Conservation (phyloP, 441 rosid genomes). For the Breynia disticha region DNA sequence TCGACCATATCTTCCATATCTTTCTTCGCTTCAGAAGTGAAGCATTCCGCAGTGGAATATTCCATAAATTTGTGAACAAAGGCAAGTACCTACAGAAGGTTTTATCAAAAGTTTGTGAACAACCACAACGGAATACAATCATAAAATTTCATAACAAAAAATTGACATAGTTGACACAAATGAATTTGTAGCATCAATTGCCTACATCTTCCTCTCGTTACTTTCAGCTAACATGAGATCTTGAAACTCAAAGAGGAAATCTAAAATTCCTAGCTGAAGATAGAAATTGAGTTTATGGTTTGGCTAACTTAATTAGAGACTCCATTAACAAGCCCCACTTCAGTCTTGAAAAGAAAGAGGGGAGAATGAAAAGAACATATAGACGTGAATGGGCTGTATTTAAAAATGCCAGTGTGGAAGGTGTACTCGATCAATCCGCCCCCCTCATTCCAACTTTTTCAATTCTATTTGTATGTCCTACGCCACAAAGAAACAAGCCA, state of each 20-base stretch:
- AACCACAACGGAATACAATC: neutral
- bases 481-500: neutral
- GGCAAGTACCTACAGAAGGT: conserved; percentile 37
- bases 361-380: no score
- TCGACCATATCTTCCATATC: conserved; percentile 32
- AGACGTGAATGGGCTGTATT: neutral
- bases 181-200: no score
- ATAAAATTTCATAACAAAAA: no score
- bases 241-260: no score
- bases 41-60: conserved; percentile 20
- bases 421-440: neutral
- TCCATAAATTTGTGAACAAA: conserved; percentile 29
- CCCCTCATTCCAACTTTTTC: neutral
- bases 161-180: no score
- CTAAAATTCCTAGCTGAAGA: no score
- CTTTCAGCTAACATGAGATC: no score
- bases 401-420: neutral
- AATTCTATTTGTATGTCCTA: neutral
- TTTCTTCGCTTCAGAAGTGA: conserved; percentile 34
- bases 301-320: no score
- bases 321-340: no score
- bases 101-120: conserved; percentile 1
- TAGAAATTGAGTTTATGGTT: no score
- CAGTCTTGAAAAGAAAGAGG: no score
- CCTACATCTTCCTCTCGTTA: no score